Evolutionary conservation across 768 basidiomycete genomes (phyloP).

Genomic region (Leccinum ochraceum): DNA sequence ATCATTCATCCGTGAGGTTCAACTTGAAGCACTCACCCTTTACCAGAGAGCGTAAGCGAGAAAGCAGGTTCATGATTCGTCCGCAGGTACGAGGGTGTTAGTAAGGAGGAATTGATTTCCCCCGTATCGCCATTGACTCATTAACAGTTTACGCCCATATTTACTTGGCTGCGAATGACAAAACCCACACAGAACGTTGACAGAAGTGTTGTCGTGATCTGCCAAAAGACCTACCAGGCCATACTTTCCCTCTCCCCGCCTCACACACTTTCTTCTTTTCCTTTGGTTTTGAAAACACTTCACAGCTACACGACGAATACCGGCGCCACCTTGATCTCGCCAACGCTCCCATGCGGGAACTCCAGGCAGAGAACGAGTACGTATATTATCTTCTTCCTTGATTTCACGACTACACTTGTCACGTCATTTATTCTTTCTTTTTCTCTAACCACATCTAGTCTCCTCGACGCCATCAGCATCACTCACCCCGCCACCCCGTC

Average conservation of each 20-base stretch:
- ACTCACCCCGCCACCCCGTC: slow-evolving; percentile 34
- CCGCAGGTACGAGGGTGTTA: background rate
- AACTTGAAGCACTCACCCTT: background rate
- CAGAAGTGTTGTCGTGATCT: no score
- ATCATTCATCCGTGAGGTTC: background rate
- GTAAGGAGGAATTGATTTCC: background rate
- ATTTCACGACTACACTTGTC: background rate
- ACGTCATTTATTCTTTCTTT: background rate
- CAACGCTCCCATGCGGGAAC: slow-evolving; percentile 29
- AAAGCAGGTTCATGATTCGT: background rate
- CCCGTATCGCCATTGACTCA: no score
- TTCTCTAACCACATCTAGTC: slow-evolving; percentile 12
- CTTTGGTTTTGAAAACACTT: no score
- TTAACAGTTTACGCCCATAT: no score
- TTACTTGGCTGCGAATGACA: no score
- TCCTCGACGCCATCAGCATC: slow-evolving; percentile 36
- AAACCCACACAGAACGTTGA: no score
- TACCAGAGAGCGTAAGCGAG: background rate
- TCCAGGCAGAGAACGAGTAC: slow-evolving; percentile 36
- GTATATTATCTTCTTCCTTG: slow-evolving; percentile 1
- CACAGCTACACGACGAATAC: slow-evolving; percentile 26
- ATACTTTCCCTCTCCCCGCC: no score
- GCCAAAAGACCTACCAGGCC: no score
- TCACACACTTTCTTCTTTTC: no score
- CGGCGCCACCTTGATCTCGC: slow-evolving; percentile 31